A percentile compares a stretch with the other conserved stretches of the same genome.
These are phyloP conservation scores for Fusarium piperis DNA, from an alignment of 2,329 filamentous ascomycete species.

Conservation along the genomic window DNA sequence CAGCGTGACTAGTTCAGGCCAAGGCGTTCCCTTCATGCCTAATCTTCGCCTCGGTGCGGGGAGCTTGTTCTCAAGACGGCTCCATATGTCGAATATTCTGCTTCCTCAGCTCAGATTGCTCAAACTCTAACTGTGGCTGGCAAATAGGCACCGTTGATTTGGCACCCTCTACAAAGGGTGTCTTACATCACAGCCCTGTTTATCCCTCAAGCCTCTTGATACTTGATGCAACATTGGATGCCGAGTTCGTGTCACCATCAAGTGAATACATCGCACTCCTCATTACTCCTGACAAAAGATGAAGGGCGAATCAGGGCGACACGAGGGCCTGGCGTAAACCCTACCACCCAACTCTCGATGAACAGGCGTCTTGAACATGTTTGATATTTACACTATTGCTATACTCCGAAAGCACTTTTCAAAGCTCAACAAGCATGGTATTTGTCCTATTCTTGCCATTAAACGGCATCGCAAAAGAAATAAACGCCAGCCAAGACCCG, in stretches of 20 bases:
- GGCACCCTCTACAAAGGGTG: background rate
- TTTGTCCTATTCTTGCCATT: slow-evolving; percentile 33
- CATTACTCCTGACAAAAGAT: background rate
- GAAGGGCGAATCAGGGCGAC: background rate
- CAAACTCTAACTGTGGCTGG: background rate
- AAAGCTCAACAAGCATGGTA: slow-evolving; percentile 34
- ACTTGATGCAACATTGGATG: background rate
- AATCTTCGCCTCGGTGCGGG: background rate
- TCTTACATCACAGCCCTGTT: background rate
- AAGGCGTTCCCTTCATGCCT: background rate
- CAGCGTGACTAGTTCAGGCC: background rate
- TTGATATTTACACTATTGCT: slow-evolving; percentile 38
- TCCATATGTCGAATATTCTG: background rate
- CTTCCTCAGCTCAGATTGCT: background rate
- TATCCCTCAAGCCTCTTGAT: background rate
- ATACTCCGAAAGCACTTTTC: background rate
- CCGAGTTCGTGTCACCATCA: background rate
- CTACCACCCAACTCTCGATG: background rate
- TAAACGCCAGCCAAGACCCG: slow-evolving; percentile 37
- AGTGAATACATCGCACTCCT: background rate
- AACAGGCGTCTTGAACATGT: slow-evolving; percentile 4
- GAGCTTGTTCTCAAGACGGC: background rate
- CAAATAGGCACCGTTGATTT: background rate
- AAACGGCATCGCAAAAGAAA: slow-evolving; percentile 28
- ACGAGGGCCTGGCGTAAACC: background rate